Evolutionary conservation across 2,329 filamentous ascomycete genomes (phyloP), one percentile per base, ranked within the genome.

Genomic region (Colletotrichum costaricense): DNA sequence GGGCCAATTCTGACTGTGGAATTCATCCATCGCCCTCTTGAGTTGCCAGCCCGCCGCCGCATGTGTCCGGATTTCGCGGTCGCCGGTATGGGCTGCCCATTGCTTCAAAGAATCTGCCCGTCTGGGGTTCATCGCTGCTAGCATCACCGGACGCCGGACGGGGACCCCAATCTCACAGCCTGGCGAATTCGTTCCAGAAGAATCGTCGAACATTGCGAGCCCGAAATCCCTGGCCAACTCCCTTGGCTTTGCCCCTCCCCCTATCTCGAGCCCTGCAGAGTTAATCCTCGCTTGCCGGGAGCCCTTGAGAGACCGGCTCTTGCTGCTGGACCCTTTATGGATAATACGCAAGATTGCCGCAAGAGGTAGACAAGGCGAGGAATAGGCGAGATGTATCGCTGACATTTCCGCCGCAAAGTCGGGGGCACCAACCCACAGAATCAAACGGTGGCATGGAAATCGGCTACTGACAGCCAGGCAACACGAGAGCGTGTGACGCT

Each of bases 161-260:
- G 60, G 59, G 57, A 6, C 59, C 24, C 33, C 65, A 28, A 26
- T 66, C 16, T 56, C 56, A 49, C 56, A 30, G 54, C 49, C 56
- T 56, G 49, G 42, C 38, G 60, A 62, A 52, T 38, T 73, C 16
- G 60, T 73, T 73, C 71, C 71, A 73, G 71, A 73, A 73, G 56
- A 57, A 66, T 19, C n/a, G 56, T 73, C 71, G 67, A 73, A 73
- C 46, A 69, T 42, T 57, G 11, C 46, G 42, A 57, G 62, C 35
- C 59, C 65, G 35, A 66, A 12, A 54, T 52, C 71, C 71, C 55
- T 59, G 60, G 49, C 49, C 28, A 56, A 16, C 49, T 55, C 71
- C 70, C 67, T 71, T 63, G 52, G 35, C 42, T 24, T 24, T 62
- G 67, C 71, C 71, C 71, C 71, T 73, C 71, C 71, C 71, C 71